phyloP scores from a whole-genome alignment of 2,329 filamentous ascomycete genomes.

The Pseudocercospora musae region DNA sequence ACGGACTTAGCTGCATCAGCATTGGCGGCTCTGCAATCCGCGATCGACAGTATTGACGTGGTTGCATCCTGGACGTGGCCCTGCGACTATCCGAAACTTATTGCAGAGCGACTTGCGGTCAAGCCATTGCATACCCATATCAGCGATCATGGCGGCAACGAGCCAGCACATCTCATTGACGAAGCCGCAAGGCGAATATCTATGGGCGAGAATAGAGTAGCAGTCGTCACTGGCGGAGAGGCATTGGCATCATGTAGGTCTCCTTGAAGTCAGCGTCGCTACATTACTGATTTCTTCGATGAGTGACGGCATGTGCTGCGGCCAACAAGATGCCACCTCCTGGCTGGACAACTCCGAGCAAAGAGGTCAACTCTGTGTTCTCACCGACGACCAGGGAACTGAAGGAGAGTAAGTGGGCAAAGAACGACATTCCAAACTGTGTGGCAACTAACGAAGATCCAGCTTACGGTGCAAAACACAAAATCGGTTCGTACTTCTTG shows the following conservation, averaged over 20 bases:
- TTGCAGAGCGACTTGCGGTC: conserved; percentile 51
- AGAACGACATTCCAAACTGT: neutral
- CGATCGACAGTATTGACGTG: conserved; percentile 58
- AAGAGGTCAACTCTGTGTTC: conserved; percentile 49
- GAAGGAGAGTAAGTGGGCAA: conserved; percentile 19
- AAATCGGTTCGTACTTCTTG: conserved; percentile 36
- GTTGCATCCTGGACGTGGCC: conserved; percentile 66
- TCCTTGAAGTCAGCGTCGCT: neutral
- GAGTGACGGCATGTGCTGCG: conserved; percentile 53
- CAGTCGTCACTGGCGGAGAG: conserved; percentile 62
- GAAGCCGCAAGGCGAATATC: conserved; percentile 59
- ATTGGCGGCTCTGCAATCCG: conserved; percentile 38
- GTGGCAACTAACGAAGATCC: neutral
- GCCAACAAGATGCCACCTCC: conserved; percentile 55
- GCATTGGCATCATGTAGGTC: conserved; percentile 57
- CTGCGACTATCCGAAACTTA: conserved; percentile 56
- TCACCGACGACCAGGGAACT: conserved; percentile 50
- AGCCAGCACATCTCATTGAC: conserved; percentile 61
- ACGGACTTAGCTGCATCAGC: conserved; percentile 36
- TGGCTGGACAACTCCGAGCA: conserved; percentile 54
- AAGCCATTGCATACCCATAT: conserved; percentile 49
- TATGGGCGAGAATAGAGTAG: conserved; percentile 52
- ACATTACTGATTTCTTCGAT: neutral
- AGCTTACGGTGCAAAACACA: conserved; percentile 57
- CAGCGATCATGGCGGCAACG: conserved; percentile 61